A percentile compares a stretch with the other conserved stretches of the same genome.
Conservation (phyloP, 1,284 basidiomycete species). For the Laetiporus sulphureus region DNA sequence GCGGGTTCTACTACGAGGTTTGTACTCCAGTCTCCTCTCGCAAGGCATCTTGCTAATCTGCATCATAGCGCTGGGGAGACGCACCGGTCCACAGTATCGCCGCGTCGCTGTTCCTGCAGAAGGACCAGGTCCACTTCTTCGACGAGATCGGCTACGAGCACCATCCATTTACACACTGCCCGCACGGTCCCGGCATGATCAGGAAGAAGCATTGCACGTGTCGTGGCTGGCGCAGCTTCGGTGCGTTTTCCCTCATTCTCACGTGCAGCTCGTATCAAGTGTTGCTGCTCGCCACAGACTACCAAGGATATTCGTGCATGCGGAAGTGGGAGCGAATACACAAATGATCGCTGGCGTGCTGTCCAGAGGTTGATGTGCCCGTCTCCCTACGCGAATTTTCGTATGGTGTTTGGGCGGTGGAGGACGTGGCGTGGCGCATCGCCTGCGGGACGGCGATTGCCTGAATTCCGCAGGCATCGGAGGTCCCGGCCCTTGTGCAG, state of each 20-base stretch:
- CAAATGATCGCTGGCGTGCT: too few relatives aligned
- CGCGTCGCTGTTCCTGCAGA: constrained; percentile 55
- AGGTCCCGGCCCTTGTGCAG: too few relatives aligned
- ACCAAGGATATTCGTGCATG: constrained; percentile 45
- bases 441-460: too few relatives aligned
- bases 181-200: constrained; percentile 34
- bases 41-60: neutral
- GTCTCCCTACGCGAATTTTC: too few relatives aligned
- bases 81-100: constrained; percentile 78
- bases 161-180: constrained; percentile 45
- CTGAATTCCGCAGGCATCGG: too few relatives aligned
- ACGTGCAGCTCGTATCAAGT: neutral
- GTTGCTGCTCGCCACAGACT: constrained; percentile 28
- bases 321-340: constrained; percentile 34
- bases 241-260: constrained; percentile 19
- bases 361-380: too few relatives aligned
- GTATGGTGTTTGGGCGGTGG: too few relatives aligned
- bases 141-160: constrained; percentile 58
- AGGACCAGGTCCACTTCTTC: constrained; percentile 66
- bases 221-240: constrained; percentile 34
- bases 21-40: constrained; percentile 9
- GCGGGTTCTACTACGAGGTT: constrained; percentile 78
- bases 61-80: constrained; percentile 63
- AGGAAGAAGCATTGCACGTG: constrained; percentile 39
- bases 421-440: too few relatives aligned